Percentiles rank a stretch among this genome's conserved stretches.
These are phyloP conservation scores for Alternaria atra DNA, from an alignment of 2,329 filamentous ascomycete species.

Conservation along the genomic window DNA sequence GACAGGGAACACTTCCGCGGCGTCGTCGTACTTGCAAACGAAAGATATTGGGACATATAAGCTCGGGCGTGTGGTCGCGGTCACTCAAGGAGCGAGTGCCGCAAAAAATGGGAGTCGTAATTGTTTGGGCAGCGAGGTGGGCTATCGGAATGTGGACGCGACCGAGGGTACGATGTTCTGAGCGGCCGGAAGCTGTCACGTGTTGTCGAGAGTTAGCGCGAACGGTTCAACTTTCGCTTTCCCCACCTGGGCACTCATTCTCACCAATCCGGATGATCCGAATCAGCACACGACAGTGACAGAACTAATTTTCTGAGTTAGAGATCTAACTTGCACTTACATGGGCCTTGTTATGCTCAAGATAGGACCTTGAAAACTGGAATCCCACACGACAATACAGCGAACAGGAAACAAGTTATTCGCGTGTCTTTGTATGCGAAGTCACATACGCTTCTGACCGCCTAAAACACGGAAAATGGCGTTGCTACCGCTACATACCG, in stretches of 20 bases:
- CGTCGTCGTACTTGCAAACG: background rate
- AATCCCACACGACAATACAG: background rate
- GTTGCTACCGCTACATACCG: background rate
- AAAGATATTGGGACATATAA: background rate
- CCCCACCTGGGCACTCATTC: slow-evolving; percentile 7
- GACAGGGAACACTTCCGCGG: slow-evolving; percentile 2
- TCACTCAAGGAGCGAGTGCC: background rate
- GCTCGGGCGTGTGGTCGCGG: background rate
- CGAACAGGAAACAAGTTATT: background rate
- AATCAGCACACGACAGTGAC: background rate
- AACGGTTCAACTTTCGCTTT: slow-evolving; percentile 3
- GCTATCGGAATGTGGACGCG: slow-evolving; percentile 5
- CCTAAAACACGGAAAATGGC: background rate
- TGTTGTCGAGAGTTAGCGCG: slow-evolving; percentile 23
- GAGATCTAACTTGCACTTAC: background rate
- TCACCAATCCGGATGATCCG: background rate
- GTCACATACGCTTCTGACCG: background rate
- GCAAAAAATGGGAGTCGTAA: background rate
- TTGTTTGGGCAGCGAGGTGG: background rate
- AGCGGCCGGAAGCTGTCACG: slow-evolving; percentile 13
- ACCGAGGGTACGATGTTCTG: slow-evolving; percentile 6
- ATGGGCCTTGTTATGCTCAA: background rate
- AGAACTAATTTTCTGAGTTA: background rate
- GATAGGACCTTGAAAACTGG: background rate
- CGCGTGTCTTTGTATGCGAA: background rate